These are phyloP conservation scores for Phanerochaete sordida DNA, from an alignment of 768 basidiomycete genomes.

Conservation along the genomic window DNA sequence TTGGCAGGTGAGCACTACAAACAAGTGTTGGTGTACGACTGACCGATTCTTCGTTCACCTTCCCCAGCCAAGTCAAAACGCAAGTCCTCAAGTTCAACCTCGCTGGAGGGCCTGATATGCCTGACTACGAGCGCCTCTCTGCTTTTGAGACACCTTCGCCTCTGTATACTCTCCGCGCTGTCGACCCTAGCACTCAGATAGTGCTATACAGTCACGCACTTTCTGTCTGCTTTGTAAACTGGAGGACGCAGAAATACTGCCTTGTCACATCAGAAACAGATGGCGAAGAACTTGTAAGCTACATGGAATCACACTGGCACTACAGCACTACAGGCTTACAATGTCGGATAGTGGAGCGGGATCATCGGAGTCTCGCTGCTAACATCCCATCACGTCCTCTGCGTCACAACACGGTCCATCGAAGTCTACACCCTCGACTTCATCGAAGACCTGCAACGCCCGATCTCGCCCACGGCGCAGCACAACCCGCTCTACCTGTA, in stretches of 20 bases:
- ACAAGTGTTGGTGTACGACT: not conserved
- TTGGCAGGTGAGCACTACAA: conserved; percentile 20
- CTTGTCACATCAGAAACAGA: conserved; percentile 22
- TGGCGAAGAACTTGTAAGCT: conserved; percentile 31
- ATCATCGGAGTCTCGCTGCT: conserved; percentile 43
- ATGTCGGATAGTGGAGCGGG: conserved; percentile 38
- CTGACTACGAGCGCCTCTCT: not conserved
- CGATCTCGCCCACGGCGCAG: not conserved
- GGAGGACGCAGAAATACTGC: conserved; percentile 26
- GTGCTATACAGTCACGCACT: conserved; percentile 29
- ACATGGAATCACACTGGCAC: not conserved
- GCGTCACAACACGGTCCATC: conserved; percentile 48
- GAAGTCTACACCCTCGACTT: conserved; percentile 38
- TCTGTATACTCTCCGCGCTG: conserved; percentile 29
- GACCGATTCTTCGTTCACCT: not conserved
- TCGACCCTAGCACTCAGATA: conserved; percentile 31
- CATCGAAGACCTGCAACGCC: not conserved
- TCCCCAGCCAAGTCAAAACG: conserved; percentile 1
- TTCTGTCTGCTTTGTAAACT: conserved; percentile 36
- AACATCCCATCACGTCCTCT: conserved; percentile 44
- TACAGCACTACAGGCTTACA: too few species aligned
- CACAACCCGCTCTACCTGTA: not conserved
- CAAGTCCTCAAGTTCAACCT: not conserved
- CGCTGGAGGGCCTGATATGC: not conserved
- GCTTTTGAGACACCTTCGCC: conserved; percentile 1